These are phyloP conservation scores for Aspergillus leporis DNA, from an alignment of 495 filamentous ascomycete genomes.

Conservation along the genomic window DNA sequence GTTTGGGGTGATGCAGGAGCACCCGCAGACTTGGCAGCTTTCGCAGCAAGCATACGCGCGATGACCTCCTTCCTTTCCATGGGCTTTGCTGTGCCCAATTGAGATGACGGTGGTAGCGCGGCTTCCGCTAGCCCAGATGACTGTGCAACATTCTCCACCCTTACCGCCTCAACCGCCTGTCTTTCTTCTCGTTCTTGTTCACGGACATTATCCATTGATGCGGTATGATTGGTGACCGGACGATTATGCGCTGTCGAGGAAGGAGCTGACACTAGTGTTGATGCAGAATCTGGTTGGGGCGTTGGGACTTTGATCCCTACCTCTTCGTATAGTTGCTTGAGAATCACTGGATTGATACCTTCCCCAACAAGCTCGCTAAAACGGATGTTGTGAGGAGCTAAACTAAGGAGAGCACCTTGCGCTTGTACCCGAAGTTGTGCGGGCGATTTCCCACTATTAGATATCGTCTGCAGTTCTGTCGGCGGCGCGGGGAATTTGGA, in stretches of 20 bases:
- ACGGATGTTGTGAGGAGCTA: conserved; percentile 64
- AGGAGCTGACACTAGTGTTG: neutral
- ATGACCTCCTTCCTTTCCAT: conserved; percentile 77
- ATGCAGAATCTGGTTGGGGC: conserved; percentile 8
- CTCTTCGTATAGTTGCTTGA: conserved; percentile 65
- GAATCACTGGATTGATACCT: conserved; percentile 62
- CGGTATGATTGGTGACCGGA: neutral
- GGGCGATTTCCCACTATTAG: conserved; percentile 20
- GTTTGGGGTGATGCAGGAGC: conserved; percentile 21
- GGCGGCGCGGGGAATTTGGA: neutral
- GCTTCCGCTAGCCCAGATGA: conserved; percentile 3
- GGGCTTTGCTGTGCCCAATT: conserved; percentile 40
- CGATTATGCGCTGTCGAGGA: neutral
- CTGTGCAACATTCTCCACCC: conserved; percentile 4
- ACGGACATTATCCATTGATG: neutral
- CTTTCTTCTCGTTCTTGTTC: neutral
- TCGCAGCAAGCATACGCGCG: conserved; percentile 68
- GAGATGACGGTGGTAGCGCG: conserved; percentile 17
- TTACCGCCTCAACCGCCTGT: neutral
- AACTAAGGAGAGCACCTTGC: conserved; percentile 63
- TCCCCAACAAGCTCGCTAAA: conserved; percentile 70
- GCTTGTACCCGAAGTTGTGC: conserved; percentile 64
- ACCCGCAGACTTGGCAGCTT: conserved; percentile 38
- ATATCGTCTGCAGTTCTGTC: conserved; percentile 2
- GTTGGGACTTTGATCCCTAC: conserved; percentile 52